phyloP scores from a whole-genome alignment of 441 rosid species.

The Brassica balearica region DNA sequence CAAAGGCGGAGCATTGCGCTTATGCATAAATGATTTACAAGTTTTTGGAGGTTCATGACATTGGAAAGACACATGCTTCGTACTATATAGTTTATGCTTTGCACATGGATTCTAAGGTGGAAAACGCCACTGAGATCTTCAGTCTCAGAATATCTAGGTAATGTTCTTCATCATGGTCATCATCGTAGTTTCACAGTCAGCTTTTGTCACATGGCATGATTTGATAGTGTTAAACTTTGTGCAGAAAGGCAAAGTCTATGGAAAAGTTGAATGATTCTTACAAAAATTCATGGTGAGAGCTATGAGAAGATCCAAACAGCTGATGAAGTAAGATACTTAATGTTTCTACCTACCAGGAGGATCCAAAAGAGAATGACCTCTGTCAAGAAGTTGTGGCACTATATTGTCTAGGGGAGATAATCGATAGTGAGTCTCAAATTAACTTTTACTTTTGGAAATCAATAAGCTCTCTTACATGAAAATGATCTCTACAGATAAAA shows the following conservation, averaged over 20 bases:
- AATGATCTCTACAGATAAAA: too few species aligned
- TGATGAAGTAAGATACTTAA: conserved; percentile 53
- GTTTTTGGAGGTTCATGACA: conserved; percentile 83
- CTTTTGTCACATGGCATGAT: conserved; percentile 9
- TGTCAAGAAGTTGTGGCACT: conserved; percentile 82
- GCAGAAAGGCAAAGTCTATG: conserved; percentile 53
- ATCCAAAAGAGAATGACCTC: conserved; percentile 55
- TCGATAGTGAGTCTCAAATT: conserved; percentile 47
- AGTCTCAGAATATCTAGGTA: conserved; percentile 73
- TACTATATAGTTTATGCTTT: conserved; percentile 70
- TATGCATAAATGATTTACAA: conserved; percentile 77
- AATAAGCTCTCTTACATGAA: background rate
- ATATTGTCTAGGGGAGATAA: conserved; percentile 61
- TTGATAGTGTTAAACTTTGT: conserved; percentile 18
- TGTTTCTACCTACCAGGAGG: conserved; percentile 51
- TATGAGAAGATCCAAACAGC: conserved; percentile 47
- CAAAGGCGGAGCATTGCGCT: conserved; percentile 78
- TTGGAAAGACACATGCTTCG: conserved; percentile 71
- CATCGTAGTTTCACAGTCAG: background rate
- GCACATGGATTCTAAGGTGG: conserved; percentile 74
- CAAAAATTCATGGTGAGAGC: conserved; percentile 62
- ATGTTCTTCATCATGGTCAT: too few species aligned
- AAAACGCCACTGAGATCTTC: conserved; percentile 77
- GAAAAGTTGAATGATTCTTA: conserved; percentile 73
- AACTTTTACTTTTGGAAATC: too few species aligned